phyloP scores from a whole-genome alignment of 1,139 yeast genomes.

The Pichia sp. region DNA sequence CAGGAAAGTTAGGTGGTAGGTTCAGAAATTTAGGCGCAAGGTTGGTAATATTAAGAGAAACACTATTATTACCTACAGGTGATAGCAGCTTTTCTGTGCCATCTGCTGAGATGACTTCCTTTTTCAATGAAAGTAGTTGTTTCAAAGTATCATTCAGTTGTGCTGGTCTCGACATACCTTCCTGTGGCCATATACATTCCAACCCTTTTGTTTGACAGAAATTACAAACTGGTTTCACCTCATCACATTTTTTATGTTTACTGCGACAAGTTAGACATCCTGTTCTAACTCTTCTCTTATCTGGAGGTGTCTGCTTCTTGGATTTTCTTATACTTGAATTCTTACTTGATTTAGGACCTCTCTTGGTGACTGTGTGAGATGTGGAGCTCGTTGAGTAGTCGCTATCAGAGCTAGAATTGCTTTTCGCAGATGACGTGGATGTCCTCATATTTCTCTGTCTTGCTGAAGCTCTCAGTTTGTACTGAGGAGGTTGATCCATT shows the following conservation, averaged over 20 bases:
- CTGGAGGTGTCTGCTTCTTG: constrained; percentile 25
- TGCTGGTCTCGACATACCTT: constrained; percentile 15
- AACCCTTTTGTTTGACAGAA: constrained; percentile 30
- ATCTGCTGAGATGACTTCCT: not conserved
- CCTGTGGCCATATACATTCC: constrained; percentile 35
- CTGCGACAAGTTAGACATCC: constrained; percentile 40
- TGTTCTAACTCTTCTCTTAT: constrained; percentile 33
- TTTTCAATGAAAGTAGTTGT: constrained; percentile 18
- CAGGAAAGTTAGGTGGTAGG: constrained; percentile 9
- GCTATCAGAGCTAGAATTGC: too few species aligned
- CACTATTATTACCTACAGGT: not conserved
- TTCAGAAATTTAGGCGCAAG: constrained; percentile 1
- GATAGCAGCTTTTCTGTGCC: not conserved
- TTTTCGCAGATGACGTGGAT: too few species aligned
- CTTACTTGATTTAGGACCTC: constrained; percentile 1
- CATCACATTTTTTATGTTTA: constrained; percentile 41
- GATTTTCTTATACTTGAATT: not conserved
- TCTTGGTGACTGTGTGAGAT: too few species aligned
- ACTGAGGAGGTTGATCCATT: not conserved
- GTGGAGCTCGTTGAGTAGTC: too few species aligned
- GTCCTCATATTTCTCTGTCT: constrained; percentile 3
- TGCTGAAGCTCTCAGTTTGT: constrained; percentile 3
- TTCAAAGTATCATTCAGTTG: constrained; percentile 21
- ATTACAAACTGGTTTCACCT: constrained; percentile 34
- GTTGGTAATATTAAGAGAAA: not conserved